Base-by-base conservation (phyloP, 2,329 filamentous ascomycete species). In the Penicillium sp. region DNA sequence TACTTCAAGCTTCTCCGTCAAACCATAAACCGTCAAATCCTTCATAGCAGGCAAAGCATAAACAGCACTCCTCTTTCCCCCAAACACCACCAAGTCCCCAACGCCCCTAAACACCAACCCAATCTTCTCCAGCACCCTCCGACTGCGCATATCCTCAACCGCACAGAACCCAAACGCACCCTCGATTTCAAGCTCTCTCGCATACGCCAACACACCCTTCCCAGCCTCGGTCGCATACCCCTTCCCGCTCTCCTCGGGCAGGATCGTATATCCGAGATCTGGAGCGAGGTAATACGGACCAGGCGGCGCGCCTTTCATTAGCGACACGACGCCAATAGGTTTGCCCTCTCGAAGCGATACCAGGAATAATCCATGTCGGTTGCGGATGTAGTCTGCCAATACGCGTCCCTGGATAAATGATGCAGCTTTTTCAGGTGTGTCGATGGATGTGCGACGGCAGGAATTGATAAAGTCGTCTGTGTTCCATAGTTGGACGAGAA, bases 181-280 rank as follows among this genome's bases (percentile, higher is more conserved):
- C 13, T 54, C 31, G 1, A 61, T 29, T 2, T 51, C 57, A 10
- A 56, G 40, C 13, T 52, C 40, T 1, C 18, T 18, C n/a, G 52
- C 52, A 31, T 55, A 61, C 3, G 51, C 48, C 20, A 63, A 18
- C 9, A 61, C 11, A 5, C 50, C 55, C 23, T 42, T 42, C 7
- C 49, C 51, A 0, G 60, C 61, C 28, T 62, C 61, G 6, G 61
- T 53, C 13, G 56, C 60, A 43, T 62, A 62, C 3, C 61, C 61
- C 32, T 59, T 62, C 6, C 59, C 54, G 41, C 47, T 58, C 20
- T 58, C 46, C 20, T 59, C 53, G 0, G 58, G 54, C 14, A 61
- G 27, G 7, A 62, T 48, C 3, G 54, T 45, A 44, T 51, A 63
- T 14, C 60, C 58, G 18, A 64, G 45, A 44, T 63, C 60, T 3